Percentiles rank a stretch among this genome's conserved stretches.
These are phyloP conservation scores for Cladosporium velox DNA, from an alignment of 2,329 filamentous ascomycete species.

Conservation along the genomic window DNA sequence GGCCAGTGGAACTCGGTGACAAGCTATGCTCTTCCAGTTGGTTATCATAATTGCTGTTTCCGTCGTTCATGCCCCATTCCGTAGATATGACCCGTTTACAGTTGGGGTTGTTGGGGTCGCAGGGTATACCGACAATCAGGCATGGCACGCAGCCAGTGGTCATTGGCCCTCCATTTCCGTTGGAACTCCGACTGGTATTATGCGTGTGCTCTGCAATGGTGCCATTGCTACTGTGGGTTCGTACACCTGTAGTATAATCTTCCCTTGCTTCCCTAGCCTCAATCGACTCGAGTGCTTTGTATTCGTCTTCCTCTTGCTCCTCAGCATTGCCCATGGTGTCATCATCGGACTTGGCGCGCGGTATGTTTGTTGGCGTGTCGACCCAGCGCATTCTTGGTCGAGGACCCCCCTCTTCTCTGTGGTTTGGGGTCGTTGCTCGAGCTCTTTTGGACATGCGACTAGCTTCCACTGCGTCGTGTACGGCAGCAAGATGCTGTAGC, in stretches of 20 bases:
- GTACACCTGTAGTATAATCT: neutral
- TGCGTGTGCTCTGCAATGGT: neutral
- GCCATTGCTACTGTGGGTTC: neutral
- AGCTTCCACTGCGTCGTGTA: neutral
- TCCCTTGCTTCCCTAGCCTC: neutral
- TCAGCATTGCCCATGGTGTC: neutral
- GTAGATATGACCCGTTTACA: constrained; percentile 34
- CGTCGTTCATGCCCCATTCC: constrained; percentile 34
- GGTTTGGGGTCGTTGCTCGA: neutral
- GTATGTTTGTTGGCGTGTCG: neutral
- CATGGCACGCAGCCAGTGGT: constrained; percentile 39
- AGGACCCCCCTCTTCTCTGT: neutral
- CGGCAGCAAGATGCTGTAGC: neutral
- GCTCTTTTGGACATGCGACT: neutral
- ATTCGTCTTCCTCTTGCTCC: neutral
- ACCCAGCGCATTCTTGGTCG: neutral
- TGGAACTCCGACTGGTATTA: neutral
- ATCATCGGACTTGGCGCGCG: neutral
- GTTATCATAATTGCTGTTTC: neutral
- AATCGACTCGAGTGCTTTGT: neutral
- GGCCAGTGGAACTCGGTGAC: constrained; percentile 22
- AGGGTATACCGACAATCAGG: constrained; percentile 34
- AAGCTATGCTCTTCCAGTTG: constrained; percentile 26
- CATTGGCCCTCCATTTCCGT: constrained; percentile 24
- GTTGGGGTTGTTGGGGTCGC: constrained; percentile 32